These are phyloP conservation scores for Xanthoconium separans DNA, from an alignment of 1,284 basidiomycete species.

Conservation along the genomic window DNA sequence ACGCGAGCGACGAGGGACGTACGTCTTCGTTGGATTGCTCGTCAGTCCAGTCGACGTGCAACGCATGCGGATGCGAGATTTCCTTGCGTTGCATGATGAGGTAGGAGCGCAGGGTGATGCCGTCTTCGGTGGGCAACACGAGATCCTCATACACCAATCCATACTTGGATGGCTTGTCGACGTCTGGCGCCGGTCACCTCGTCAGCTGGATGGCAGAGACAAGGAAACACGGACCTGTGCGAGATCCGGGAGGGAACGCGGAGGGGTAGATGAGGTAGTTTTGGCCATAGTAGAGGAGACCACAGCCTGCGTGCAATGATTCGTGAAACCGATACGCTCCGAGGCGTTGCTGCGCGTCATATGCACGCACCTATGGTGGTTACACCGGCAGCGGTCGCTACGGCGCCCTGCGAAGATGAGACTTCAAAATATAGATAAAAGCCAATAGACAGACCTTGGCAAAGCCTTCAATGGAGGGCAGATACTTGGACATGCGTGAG, in stretches of 20 bases:
- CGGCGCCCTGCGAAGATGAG: constrained; percentile 50
- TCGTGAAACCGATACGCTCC: too few relatives aligned
- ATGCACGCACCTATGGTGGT: constrained; percentile 60
- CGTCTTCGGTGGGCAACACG: constrained; percentile 62
- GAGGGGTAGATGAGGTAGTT: constrained; percentile 88
- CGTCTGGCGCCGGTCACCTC: constrained; percentile 44
- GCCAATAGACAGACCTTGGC: constrained; percentile 50
- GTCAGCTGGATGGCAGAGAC: not conserved
- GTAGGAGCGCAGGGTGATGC: constrained; percentile 59
- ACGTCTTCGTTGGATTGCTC: constrained; percentile 50
- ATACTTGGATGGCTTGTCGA: constrained; percentile 68
- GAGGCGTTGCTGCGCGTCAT: not conserved
- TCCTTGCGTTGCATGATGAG: constrained; percentile 53
- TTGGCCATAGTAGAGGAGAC: constrained; percentile 83
- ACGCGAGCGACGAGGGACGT: constrained; percentile 12
- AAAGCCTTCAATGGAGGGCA: constrained; percentile 60
- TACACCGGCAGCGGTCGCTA: constrained; percentile 65
- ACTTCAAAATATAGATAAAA: too few relatives aligned
- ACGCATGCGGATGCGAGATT: constrained; percentile 28
- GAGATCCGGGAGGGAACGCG: constrained; percentile 82
- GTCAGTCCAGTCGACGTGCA: constrained; percentile 32
- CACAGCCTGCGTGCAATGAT: constrained; percentile 47
- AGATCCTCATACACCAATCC: constrained; percentile 76
- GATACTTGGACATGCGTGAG: constrained; percentile 30
- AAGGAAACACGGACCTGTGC: constrained; percentile 51